A percentile compares a stretch with the other conserved stretches of the same genome.
Conservation (phyloP, 306 rosid genomes). For the Carpinus viminea region DNA sequence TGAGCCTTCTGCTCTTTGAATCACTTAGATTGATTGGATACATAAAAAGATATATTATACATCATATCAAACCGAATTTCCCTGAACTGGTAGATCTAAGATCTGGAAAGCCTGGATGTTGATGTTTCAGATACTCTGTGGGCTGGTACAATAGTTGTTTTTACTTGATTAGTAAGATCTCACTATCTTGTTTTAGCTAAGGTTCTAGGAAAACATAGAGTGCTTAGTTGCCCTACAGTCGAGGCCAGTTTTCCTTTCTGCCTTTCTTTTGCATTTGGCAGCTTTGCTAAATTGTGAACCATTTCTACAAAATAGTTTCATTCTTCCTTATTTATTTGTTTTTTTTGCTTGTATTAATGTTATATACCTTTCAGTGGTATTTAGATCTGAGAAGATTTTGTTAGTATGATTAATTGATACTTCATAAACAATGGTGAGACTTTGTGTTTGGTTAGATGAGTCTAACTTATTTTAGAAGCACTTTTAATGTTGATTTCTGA, state of each 20-base stretch:
- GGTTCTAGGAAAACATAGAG: no score
- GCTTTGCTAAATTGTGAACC: background rate
- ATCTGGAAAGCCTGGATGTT: no score
- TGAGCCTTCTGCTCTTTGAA: no score
- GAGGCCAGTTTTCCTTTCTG: background rate
- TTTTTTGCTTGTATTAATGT: background rate
- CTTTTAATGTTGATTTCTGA: background rate
- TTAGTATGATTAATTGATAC: background rate
- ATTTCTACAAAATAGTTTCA: background rate
- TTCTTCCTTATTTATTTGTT: background rate
- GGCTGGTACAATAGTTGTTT: no score
- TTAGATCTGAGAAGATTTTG: background rate
- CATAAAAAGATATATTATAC: background rate
- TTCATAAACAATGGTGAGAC: background rate
- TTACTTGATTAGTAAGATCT: no score
- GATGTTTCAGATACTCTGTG: no score
- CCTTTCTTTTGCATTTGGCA: background rate
- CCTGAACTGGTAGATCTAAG: no score
- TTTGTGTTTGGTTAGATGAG: constrained; percentile 2
- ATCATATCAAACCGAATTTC: no score
- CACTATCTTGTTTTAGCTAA: no score
- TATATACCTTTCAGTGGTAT: background rate
- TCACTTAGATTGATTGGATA: background rate
- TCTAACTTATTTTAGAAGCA: background rate
- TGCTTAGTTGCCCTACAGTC: background rate